A percentile compares a stretch with the other conserved stretches of the same genome.
Evolutionary conservation across 2,329 filamentous ascomycete genomes (phyloP).

Genomic region (Xylaria sp.): DNA sequence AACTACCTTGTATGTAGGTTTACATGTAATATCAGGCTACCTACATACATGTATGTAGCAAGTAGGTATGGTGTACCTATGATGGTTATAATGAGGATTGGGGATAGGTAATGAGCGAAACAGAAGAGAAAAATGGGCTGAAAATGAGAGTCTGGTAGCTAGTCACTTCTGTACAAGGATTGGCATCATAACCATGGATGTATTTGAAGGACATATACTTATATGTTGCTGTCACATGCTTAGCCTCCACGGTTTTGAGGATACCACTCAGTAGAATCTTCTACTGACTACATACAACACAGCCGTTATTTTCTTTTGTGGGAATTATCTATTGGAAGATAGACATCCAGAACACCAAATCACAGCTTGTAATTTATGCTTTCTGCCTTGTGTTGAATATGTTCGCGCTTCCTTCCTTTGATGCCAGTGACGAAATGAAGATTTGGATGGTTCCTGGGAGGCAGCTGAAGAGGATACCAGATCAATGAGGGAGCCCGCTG

Average conservation of each 20-base stretch:
- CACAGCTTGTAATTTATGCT: not conserved
- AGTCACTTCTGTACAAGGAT: not conserved
- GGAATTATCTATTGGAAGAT: not conserved
- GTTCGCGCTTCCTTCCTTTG: not conserved
- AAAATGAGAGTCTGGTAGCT: too few species aligned
- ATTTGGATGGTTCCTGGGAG: not conserved
- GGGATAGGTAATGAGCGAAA: too few species aligned
- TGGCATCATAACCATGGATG: not conserved
- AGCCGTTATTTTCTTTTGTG: not conserved
- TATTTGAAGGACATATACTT: not conserved
- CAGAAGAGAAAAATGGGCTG: too few species aligned
- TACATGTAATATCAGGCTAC: too few species aligned
- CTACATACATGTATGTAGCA: too few species aligned
- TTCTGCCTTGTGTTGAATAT: not conserved
- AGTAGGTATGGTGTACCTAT: too few species aligned
- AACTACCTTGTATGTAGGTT: too few species aligned
- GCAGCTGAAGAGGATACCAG: slow-evolving; percentile 4
- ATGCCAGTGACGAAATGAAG: not conserved
- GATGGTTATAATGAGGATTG: too few species aligned
- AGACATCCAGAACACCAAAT: not conserved
- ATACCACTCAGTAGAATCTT: not conserved
- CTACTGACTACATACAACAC: not conserved
- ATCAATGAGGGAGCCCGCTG: slow-evolving; percentile 25
- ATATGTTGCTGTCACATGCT: not conserved
- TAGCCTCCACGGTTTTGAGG: not conserved